Evolutionary conservation across 1,284 basidiomycete species (phyloP), one percentile per base, ranked within the genome.

Genomic region (Cystobasidium slooffiae): DNA sequence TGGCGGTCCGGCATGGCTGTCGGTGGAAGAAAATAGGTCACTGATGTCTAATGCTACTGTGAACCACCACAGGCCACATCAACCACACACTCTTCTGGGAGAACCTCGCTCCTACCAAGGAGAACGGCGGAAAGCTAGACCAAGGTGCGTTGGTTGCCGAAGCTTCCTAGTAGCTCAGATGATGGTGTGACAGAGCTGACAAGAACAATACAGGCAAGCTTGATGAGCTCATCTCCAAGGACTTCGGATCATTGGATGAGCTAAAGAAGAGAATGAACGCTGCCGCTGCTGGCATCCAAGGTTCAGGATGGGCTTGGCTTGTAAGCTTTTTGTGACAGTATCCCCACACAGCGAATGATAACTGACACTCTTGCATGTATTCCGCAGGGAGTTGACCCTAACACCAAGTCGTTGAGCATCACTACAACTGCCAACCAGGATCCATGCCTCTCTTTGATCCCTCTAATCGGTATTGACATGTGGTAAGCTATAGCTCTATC

Each of bases 281-380:
- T 39, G 88, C 87, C 78, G 95, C 96, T n/a, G 92, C 91, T 58
- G 93, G 87, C 69, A 91, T 99, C 78, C 96, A 99, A 84, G 97
- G 96, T 59, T 94, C 92, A 77, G 97, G 96, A 22, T 99, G 96
- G 97, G 95, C 94, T 65, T 98, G 96, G 96, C 87, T 98, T 75
- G 91, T 90, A 76, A 78, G 89, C 84, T 51, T 61, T 12, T 31
- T 31, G 12, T 37, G 31, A 61, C 39, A 64, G n/a, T 39, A 72
- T 61, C 53, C 46, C 1, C 58, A 22, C n/a, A 64, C 20, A 9
- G 56, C 4, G 78, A 6, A 24, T 7, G 18, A 8, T n/a, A 51
- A 14, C 58, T 58, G 47, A n/a, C 52, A 12, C 24, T 9, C 16
- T 59, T 37, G 31, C 55, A 31, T 68, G 5, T 3, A 31, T 39